Conservation (phyloP, 768 basidiomycete genomes). For the Lentinula boryana region DNA sequence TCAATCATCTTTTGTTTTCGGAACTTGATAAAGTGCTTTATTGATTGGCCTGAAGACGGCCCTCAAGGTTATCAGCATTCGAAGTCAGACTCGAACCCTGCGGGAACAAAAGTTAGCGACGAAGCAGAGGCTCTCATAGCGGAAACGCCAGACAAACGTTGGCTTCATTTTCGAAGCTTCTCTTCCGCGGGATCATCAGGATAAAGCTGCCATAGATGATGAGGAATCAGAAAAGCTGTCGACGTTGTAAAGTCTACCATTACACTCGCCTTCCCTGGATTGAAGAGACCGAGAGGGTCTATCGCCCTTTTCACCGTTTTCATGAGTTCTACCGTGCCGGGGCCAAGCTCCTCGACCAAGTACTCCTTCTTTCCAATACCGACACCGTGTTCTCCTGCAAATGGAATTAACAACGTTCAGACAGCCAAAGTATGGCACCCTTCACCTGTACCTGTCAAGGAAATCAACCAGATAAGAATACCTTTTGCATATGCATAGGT, state of each 20-base stretch:
- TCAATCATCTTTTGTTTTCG: no score
- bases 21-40: no score
- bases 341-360: slow-evolving; percentile 76
- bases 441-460: neutral
- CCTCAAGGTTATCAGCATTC: no score
- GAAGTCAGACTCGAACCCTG: neutral
- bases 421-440: neutral
- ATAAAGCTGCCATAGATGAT: neutral
- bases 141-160: neutral
- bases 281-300: slow-evolving; percentile 73
- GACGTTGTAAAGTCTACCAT: neutral
- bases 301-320: slow-evolving; percentile 69
- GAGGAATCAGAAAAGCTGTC: neutral
- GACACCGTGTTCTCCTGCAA: slow-evolving; percentile 80
- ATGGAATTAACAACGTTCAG: neutral
- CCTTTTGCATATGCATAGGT: neutral
- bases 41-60: no score
- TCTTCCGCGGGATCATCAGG: neutral
- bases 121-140: neutral
- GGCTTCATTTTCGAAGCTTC: neutral
- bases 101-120: neutral
- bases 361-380: slow-evolving; percentile 82
- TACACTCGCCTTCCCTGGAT: slow-evolving; percentile 68
- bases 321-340: slow-evolving; percentile 81
- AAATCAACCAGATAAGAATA: neutral